Evolutionary conservation across 345 rosid species (phyloP).

Genomic region (Hibiscus trionum): DNA sequence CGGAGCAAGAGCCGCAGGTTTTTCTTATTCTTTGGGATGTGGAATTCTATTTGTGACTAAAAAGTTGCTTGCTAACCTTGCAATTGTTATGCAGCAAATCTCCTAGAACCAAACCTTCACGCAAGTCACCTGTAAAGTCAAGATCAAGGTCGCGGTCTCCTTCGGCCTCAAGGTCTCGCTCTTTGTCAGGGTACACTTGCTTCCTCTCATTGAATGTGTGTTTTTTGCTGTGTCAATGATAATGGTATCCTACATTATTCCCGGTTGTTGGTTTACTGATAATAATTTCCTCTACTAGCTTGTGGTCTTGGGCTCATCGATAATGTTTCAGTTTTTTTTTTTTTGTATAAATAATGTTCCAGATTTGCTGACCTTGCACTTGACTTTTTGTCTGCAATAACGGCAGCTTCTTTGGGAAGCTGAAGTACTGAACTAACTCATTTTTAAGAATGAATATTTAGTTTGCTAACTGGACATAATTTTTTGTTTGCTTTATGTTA

Average conservation of each 20-base stretch:
- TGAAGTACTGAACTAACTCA: not conserved
- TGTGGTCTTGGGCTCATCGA: not conserved
- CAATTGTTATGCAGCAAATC: constrained; percentile 47
- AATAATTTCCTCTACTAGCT: not conserved
- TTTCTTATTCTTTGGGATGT: constrained; percentile 3
- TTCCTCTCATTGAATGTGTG: not conserved
- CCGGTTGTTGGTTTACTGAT: not conserved
- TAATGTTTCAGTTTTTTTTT: not conserved
- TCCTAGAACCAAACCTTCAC: constrained; percentile 57
- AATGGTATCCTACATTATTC: not conserved
- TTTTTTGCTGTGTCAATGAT: constrained; percentile 1
- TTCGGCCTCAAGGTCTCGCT: constrained; percentile 53
- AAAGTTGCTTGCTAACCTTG: constrained; percentile 10
- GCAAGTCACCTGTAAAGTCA: constrained; percentile 59
- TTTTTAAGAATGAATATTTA: not conserved
- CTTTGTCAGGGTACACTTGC: constrained; percentile 56
- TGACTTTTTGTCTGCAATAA: not conserved
- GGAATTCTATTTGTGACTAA: not conserved
- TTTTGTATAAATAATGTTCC: not conserved
- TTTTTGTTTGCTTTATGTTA: not conserved
- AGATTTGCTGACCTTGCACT: not conserved
- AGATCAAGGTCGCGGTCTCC: constrained; percentile 57
- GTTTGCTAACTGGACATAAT: not conserved
- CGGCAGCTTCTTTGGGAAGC: not conserved
- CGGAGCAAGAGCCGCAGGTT: constrained; percentile 51